Base-by-base conservation (phyloP, 352 stramenopile genomes). In the Aphanomyces astaci region DNA sequence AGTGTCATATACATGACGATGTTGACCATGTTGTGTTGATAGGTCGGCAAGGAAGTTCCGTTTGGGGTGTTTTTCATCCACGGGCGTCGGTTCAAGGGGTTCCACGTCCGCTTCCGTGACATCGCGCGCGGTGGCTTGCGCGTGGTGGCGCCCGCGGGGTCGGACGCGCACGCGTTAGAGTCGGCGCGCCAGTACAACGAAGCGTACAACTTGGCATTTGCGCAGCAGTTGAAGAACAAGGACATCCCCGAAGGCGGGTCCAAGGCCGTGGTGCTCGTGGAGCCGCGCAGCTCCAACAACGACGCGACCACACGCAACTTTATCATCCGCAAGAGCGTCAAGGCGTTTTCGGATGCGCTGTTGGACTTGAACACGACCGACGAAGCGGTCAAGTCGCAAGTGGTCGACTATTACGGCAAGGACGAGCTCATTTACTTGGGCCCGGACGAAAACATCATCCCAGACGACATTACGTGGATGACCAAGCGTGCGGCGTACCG, bases 161-260 rank as follows among this genome's bases (percentile, higher is more conserved):
- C 88, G 22, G 91, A 97, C 73, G 80, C 72, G 63, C 87, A 86
- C 71, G 79, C 84, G 22, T 70, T 96, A 17, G 91, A 97, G 86
- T 82, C 76, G 5, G 78, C 91, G 39, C 90, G 92, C 55, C 95
- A 98, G 46, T 99, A 97, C 70, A 94, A 98, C 70, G 97, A 99
- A 74, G 96, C 86, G 67, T 99, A 98, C 77, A 88, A 88, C 11
- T 77, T 99, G 4, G 95, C 95, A 0, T 98, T 90, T 66, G 96
- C 96, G 7, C 97, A 99, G 75, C 96, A 99, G 73, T 86, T 97
- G 43, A 99, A 99, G 81, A 99, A 99, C 84, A 99, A 99, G 84
- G 96, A 99, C 75, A 99, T 99, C 68, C 96, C 96, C 1, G 96
- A 99, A 76, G 96, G 96, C 51, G 96, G 96, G 59, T 98, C 91